Conservation (phyloP, 1,284 basidiomycete species). For the Entoloma clypeatum region DNA sequence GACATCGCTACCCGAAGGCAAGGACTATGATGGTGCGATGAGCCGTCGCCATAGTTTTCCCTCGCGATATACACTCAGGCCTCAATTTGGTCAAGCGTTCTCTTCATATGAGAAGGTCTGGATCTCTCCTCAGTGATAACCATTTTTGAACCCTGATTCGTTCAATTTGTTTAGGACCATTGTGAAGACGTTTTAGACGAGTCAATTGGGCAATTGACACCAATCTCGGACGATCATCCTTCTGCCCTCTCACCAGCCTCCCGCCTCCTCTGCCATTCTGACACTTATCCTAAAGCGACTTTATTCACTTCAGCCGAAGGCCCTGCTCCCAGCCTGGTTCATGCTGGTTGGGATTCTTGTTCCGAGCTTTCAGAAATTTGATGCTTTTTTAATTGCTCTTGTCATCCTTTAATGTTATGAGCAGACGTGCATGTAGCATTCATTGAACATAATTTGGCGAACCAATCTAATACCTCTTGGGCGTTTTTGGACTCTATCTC, state of each 20-base stretch:
- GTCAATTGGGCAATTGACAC: slow-evolving; percentile 15
- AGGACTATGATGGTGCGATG: too few species aligned
- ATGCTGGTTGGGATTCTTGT: slow-evolving; percentile 58
- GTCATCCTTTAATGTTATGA: slow-evolving; percentile 4
- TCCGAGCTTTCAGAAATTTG: slow-evolving; percentile 38
- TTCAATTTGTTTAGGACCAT: slow-evolving; percentile 8
- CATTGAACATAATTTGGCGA: too few species aligned
- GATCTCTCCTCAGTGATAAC: neutral
- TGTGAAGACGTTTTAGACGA: slow-evolving; percentile 7
- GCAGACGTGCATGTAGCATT: too few species aligned
- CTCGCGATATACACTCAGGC: too few species aligned
- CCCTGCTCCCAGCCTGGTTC: slow-evolving; percentile 44
- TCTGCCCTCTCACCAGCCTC: slow-evolving; percentile 22
- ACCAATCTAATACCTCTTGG: too few species aligned
- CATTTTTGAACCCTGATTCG: neutral
- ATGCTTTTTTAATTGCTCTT: neutral
- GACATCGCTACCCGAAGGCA: slow-evolving; percentile 5
- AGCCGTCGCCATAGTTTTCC: too few species aligned
- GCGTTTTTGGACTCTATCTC: too few species aligned
- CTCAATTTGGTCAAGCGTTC: too few species aligned
- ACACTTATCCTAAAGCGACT: slow-evolving; percentile 35
- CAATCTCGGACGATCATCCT: slow-evolving; percentile 21
- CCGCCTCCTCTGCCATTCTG: slow-evolving; percentile 20
- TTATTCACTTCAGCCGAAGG: slow-evolving; percentile 35
- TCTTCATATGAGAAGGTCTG: too few species aligned